Evolutionary conservation across 768 basidiomycete species (phyloP).

Genomic region (Lactifluus subvellereus): DNA sequence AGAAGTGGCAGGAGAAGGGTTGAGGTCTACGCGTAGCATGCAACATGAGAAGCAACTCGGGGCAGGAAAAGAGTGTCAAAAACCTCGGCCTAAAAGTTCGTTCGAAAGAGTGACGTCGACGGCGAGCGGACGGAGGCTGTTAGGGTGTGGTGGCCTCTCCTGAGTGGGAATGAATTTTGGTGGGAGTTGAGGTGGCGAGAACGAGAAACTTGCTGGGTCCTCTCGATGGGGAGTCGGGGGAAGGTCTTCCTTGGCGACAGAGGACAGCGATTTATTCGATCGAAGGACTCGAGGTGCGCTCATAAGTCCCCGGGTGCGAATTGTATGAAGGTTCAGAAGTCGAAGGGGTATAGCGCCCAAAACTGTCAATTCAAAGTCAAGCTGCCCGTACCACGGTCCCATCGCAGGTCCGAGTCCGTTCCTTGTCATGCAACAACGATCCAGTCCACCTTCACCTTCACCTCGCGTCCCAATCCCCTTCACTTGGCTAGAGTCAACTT

Average conservation of each 20-base stretch:
- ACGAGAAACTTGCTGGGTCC: background rate
- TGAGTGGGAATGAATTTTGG: conserved; percentile 25
- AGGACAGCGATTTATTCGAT: conserved; percentile 29
- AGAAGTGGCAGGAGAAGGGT: conserved; percentile 12
- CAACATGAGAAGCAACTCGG: background rate
- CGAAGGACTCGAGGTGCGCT: conserved; percentile 9
- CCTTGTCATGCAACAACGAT: background rate
- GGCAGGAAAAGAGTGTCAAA: background rate
- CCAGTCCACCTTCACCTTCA: background rate
- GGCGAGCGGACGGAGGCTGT: conserved; percentile 20
- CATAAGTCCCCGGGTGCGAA: conserved; percentile 24
- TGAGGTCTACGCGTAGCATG: conserved; percentile 13
- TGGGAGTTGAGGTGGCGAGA: background rate
- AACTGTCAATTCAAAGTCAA: no score
- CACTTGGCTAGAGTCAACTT: conserved; percentile 41
- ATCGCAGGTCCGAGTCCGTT: background rate
- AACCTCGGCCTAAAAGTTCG: conserved; percentile 13
- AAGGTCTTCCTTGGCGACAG: conserved; percentile 29
- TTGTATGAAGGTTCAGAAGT: background rate
- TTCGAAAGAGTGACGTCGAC: conserved; percentile 18
- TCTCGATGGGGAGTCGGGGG: conserved; percentile 23
- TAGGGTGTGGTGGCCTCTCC: background rate
- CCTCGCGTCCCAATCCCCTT: conserved; percentile 30
- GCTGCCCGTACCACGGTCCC: background rate
- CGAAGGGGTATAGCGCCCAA: conserved; percentile 15